Percentiles rank a stretch among this genome's conserved stretches.
These are phyloP conservation scores for Ceratocystis eucalypticola DNA, from an alignment of 2,329 filamentous ascomycete species.

Conservation along the genomic window DNA sequence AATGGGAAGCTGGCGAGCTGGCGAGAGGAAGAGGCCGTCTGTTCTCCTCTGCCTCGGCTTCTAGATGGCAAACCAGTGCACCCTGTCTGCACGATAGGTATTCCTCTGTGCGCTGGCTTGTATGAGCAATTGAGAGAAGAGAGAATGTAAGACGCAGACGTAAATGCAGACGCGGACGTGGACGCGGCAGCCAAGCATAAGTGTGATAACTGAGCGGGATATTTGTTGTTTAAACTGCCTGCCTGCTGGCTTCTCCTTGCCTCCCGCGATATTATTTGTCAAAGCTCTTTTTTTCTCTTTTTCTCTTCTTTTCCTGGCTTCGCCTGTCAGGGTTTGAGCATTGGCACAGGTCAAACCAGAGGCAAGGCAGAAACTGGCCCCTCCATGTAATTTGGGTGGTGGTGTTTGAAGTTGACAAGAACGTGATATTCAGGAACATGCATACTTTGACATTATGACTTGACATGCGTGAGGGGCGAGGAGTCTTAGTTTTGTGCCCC, in stretches of 20 bases:
- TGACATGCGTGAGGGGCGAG: not conserved
- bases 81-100: not conserved
- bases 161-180: too few species aligned
- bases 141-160: too few species aligned
- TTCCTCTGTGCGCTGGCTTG: too few species aligned
- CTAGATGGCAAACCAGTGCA: not conserved
- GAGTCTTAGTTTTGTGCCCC: too few species aligned
- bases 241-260: not conserved
- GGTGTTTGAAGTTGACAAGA: not conserved
- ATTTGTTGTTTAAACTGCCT: not conserved
- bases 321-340: not conserved
- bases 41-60: not conserved
- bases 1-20: not conserved
- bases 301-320: too few species aligned
- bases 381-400: too few species aligned
- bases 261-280: not conserved
- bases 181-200: too few species aligned
- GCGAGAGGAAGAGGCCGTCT: not conserved
- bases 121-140: too few species aligned
- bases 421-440: not conserved
- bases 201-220: too few species aligned
- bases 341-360: not conserved
- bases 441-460: not conserved
- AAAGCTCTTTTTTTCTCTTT: not conserved
- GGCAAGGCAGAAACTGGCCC: not conserved